These are phyloP conservation scores for Fusarium irregulare DNA, from an alignment of 2,329 filamentous ascomycete species.

Conservation along the genomic window DNA sequence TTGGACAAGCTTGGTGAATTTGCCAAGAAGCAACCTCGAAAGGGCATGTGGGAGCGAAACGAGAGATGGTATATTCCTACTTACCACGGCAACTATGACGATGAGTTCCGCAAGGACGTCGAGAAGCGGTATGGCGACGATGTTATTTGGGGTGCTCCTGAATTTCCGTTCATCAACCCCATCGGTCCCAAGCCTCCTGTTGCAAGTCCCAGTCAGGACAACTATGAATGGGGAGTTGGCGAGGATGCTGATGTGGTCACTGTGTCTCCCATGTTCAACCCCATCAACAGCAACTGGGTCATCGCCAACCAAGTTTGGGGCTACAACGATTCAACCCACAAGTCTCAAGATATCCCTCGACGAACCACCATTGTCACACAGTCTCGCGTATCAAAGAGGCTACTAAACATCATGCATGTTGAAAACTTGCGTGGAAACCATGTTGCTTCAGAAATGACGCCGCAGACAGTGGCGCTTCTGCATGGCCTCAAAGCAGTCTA, in stretches of 20 bases:
- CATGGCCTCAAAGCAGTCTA: conserved; percentile 84
- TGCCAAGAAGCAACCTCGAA: conserved; percentile 74
- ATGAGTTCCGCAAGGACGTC: conserved; percentile 73
- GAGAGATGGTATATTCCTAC: conserved; percentile 79
- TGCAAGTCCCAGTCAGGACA: conserved; percentile 67
- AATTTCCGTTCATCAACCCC: conserved; percentile 69
- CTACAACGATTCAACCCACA: conserved; percentile 65
- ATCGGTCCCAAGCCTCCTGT: conserved; percentile 73
- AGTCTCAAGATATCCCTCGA: conserved; percentile 70
- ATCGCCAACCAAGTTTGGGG: conserved; percentile 75
- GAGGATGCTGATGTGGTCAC: conserved; percentile 81
- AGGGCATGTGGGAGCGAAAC: conserved; percentile 78
- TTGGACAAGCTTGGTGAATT: conserved; percentile 73
- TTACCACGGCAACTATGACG: conserved; percentile 73
- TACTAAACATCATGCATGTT: conserved; percentile 81
- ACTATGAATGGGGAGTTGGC: conserved; percentile 80
- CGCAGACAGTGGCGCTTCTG: conserved; percentile 77
- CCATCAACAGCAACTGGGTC: conserved; percentile 77
- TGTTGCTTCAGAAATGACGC: conserved; percentile 84
- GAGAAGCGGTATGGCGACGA: conserved; percentile 63
- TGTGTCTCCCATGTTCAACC: conserved; percentile 83
- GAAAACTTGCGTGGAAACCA: conserved; percentile 80
- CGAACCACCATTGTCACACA: conserved; percentile 84
- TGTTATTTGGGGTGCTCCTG: conserved; percentile 74
- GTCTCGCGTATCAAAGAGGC: conserved; percentile 75